Base-by-base conservation (phyloP, 2,329 filamentous ascomycete genomes). In the Aspergillus sp. region DNA sequence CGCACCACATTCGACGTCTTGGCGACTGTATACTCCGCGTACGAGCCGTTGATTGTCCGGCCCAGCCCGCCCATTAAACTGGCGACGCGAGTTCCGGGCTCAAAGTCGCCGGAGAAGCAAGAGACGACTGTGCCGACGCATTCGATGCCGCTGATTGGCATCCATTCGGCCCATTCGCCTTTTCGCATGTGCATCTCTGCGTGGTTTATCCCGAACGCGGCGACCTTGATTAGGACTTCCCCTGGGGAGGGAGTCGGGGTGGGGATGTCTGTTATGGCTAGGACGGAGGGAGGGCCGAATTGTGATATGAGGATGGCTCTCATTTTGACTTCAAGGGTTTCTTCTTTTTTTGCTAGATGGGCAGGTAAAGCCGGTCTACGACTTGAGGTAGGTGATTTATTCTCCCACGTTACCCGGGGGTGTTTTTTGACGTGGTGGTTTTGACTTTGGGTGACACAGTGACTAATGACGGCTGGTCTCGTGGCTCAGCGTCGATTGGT, bases 41-140 rank as follows among this genome's bases (percentile, higher is more conserved):
- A 80, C 3, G 71, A 65, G 3, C 77, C 77, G 3, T 68, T 67
- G 11, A 67, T 64, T 17, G 56, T 77, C 5, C 76, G 65, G 2
- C 78, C 78, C 48, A 80, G 62, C 1, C 77, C 77, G 11, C 78
- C 77, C 78, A 80, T 80, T 12, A 78, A 58, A 15, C 65, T 71
- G 7, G 69, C 69, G 5, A 78, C 76, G 20, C 66, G 65, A 18
- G 56, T 67, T 15, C 75, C 76, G 11, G 66, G 26, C 1, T 58
- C 47, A 24, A 78, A 64, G 41, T 74, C 66, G 22, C 66, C 67
- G 9, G 64, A 67, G 2, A 74, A 75, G 57, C 72, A 77, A 20
- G 63, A 62, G 13, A 64, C 69, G 8, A 80, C 68, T 15, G 66
- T 68, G n/a, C 78, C 78, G 51, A 78, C 77, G 59, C 77, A 80